Evolutionary conservation across 163 green algal genomes (phyloP).

Genomic region (Coccomyxa subellipsoidea): DNA sequence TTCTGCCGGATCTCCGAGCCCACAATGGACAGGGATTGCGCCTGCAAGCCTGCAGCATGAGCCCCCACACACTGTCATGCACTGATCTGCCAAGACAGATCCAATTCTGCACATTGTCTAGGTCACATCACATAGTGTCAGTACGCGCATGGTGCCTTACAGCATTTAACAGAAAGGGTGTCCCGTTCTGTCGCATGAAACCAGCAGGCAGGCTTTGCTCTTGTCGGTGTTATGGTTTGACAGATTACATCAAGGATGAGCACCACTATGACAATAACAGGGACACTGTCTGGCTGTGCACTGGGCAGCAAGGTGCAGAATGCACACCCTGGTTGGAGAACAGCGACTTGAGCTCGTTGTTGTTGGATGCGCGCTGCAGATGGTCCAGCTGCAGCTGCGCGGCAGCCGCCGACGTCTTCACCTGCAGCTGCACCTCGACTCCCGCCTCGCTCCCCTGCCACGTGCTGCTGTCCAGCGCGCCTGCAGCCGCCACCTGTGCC

Average conservation of each 20-base stretch:
- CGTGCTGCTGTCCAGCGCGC: neutral
- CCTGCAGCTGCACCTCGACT: neutral
- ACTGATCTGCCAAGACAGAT: neutral
- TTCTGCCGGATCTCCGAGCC: neutral
- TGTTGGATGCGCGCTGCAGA: neutral
- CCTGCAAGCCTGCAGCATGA: neutral
- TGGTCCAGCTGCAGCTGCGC: constrained; percentile 1
- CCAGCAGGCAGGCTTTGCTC: no score
- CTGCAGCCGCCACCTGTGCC: neutral
- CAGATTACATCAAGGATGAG: neutral
- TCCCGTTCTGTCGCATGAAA: no score
- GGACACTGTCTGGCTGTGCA: no score
- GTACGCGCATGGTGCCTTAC: no score
- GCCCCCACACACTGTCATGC: neutral
- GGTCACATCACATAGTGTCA: no score
- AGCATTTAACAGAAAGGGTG: no score
- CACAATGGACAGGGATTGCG: neutral
- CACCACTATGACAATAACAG: no score
- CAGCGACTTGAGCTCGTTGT: neutral
- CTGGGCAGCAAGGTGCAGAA: no score
- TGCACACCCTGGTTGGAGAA: neutral
- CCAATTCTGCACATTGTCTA: no score
- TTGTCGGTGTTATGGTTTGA: neutral
- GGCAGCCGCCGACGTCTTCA: neutral
- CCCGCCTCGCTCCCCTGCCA: neutral